phyloP scores from a whole-genome alignment of 371 early-diverging fungal species.

The Conidiobolus incongruus region DNA sequence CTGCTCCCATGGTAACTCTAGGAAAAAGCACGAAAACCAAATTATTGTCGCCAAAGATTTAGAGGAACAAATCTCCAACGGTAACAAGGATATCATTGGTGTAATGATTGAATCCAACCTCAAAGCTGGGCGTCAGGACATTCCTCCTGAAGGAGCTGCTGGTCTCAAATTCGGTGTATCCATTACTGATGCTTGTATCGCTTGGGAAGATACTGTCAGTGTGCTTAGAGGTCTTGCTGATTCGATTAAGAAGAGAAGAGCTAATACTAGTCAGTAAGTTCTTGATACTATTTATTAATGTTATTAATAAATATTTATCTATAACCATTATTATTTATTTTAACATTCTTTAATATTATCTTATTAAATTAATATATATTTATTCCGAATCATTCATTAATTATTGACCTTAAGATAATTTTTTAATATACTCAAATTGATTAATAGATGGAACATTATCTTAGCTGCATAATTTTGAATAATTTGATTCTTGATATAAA shows the following conservation, averaged over 20 bases:
- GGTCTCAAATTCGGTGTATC: conserved; percentile 55
- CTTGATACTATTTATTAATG: too few species aligned
- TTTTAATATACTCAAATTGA: too few species aligned
- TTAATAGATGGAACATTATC: too few species aligned
- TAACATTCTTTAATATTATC: too few species aligned
- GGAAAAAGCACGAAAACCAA: conserved; percentile 59
- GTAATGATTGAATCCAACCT: conserved; percentile 90
- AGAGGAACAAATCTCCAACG: conserved; percentile 33
- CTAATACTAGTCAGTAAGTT: too few species aligned
- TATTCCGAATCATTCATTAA: too few species aligned
- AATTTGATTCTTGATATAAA: too few species aligned
- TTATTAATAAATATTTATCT: too few species aligned
- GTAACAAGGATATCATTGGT: conserved; percentile 43
- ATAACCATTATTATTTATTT: too few species aligned
- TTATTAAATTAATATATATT: too few species aligned
- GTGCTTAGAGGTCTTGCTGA: conserved; percentile 42
- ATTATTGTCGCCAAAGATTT: conserved; percentile 51
- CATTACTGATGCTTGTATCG: conserved; percentile 69
- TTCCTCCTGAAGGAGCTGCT: conserved; percentile 36
- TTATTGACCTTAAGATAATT: too few species aligned
- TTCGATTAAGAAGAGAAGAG: conserved; percentile 25
- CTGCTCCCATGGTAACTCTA: conserved; percentile 77
- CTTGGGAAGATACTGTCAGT: conserved; percentile 46
- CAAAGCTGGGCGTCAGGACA: conserved; percentile 53
- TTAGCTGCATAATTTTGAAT: too few species aligned